Conservation (phyloP, 2,329 filamentous ascomycete genomes). For the Didymella arachidicola region DNA sequence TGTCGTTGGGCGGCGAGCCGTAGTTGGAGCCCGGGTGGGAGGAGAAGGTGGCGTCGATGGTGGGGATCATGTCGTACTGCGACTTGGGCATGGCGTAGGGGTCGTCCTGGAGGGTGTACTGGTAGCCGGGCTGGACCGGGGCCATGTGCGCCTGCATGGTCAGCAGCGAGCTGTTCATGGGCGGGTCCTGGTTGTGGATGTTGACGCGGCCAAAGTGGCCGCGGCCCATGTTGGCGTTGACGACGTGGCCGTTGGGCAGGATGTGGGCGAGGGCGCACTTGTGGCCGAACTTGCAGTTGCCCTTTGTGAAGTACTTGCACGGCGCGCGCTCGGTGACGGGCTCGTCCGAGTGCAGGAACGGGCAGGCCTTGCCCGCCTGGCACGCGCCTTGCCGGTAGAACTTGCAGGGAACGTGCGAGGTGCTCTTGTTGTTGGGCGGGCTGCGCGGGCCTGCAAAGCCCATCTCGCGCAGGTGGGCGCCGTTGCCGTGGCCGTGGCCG, state of each 20-base stretch:
- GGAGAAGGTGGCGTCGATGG: conserved; percentile 66
- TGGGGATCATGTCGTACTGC: conserved; percentile 60
- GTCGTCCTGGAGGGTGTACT: conserved; percentile 54
- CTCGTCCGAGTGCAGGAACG: conserved; percentile 93
- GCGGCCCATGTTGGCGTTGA: conserved; percentile 71
- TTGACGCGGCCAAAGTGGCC: conserved; percentile 73
- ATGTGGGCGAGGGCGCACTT: conserved; percentile 98
- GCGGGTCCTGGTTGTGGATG: conserved; percentile 71
- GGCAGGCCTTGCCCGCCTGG: conserved; percentile 94
- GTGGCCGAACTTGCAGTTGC: conserved; percentile 98
- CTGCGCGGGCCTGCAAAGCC: conserved; percentile 54
- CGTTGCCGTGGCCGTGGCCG: conserved; percentile 42
- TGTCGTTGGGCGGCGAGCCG: conserved; percentile 81
- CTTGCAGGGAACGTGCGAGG: conserved; percentile 97
- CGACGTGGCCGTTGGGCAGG: conserved; percentile 88
- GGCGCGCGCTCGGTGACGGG: conserved; percentile 81
- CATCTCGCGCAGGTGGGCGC: conserved; percentile 48
- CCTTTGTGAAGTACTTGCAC: conserved; percentile 99
- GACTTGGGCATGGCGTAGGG: conserved; percentile 44
- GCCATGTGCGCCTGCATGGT: conserved; percentile 61
- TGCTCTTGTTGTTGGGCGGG: conserved; percentile 64
- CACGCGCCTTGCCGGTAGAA: conserved; percentile 97
- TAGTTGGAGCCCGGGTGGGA: conserved; percentile 70
- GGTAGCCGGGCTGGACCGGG: conserved; percentile 52
- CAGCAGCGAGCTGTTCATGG: conserved; percentile 77